These are phyloP conservation scores for Passalora sequoiae DNA, from an alignment of 2,329 filamentous ascomycete species.

Conservation along the genomic window DNA sequence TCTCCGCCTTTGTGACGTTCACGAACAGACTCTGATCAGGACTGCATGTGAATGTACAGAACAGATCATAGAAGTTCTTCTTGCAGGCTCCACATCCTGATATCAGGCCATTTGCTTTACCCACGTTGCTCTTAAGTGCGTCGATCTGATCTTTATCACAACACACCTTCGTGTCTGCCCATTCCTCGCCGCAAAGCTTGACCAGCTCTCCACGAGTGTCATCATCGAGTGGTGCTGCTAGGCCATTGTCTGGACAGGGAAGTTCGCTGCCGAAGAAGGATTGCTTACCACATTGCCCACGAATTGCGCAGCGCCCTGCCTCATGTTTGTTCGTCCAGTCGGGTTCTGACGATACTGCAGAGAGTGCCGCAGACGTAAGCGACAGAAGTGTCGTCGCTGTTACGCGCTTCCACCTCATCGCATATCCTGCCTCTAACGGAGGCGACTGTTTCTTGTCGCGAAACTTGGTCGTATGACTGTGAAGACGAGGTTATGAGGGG, in stretches of 20 bases:
- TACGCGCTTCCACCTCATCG: conserved; percentile 6
- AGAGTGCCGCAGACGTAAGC: not conserved
- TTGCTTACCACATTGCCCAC: conserved; percentile 86
- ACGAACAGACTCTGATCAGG: conserved; percentile 93
- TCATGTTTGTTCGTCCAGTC: conserved; percentile 55
- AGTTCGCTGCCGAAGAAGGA: conserved; percentile 84
- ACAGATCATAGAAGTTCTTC: conserved; percentile 96
- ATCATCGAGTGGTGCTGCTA: conserved; percentile 68
- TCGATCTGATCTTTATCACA: conserved; percentile 78
- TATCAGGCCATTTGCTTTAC: conserved; percentile 82
- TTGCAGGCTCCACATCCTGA: conserved; percentile 94
- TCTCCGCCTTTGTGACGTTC: conserved; percentile 74
- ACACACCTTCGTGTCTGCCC: conserved; percentile 78
- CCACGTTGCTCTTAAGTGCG: conserved; percentile 74
- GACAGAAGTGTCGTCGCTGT: conserved; percentile 1
- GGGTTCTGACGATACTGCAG: conserved; percentile 9
- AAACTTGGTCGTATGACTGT: no score
- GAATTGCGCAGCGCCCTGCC: conserved; percentile 79
- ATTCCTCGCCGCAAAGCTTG: conserved; percentile 79
- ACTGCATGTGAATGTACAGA: conserved; percentile 97
- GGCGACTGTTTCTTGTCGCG: not conserved
- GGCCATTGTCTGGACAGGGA: conserved; percentile 86
- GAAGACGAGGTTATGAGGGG: no score
- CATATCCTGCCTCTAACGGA: not conserved
- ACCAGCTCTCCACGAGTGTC: conserved; percentile 72